Base-by-base conservation (phyloP, 2,329 filamentous ascomycete genomes). In the Penicillium nordicum region DNA sequence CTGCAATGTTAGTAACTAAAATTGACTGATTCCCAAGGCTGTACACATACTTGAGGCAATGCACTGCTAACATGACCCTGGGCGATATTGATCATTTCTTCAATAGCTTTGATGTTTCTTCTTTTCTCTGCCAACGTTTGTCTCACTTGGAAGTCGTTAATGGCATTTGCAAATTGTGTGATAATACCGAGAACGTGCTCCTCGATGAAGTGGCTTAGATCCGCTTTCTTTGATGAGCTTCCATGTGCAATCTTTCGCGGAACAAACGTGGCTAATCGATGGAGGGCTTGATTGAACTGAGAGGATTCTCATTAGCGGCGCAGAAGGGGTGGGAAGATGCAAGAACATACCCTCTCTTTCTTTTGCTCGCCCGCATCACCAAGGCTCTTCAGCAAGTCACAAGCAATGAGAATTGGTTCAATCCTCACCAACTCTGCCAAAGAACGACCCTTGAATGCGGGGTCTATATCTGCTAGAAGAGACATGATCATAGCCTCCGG, bases 171-270 rank as follows among this genome's bases (percentile, higher is more conserved):
- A 62, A 97, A 86, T 36, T 88, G 84, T 7, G 90, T 87, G 74
- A 97, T 92, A 52, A 97, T 85, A 6, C 92, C 93, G 7, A 99
- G 82, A 34, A 95, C 86, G 70, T 97, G 88, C 30, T 84, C 83
- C 60, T 95, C 87, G 41, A 97, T 83, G 69, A 96, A 97, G 0
- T 83, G 79, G 1, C 86, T 87, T 25, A 84, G 75, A 57, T 88
- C 84, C 2, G 74, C 76, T 52, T 80, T 76, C 67, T 79, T 82
- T 1, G 76, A 70, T 23, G 74, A 71, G 56, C 73, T 78, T 46
- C 76, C 74, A 46, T 78, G 74, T 21, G 73, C 72, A n/a, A 73
- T 72, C 57, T 79, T 79, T 14, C 77, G 74, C 53, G 83, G 80
- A 23, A 79, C 78, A 32, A 86, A 73, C n/a, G 68, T 74, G 30